phyloP scores from a whole-genome alignment of 2,329 filamentous ascomycete species.

The Penicillium palitans region DNA sequence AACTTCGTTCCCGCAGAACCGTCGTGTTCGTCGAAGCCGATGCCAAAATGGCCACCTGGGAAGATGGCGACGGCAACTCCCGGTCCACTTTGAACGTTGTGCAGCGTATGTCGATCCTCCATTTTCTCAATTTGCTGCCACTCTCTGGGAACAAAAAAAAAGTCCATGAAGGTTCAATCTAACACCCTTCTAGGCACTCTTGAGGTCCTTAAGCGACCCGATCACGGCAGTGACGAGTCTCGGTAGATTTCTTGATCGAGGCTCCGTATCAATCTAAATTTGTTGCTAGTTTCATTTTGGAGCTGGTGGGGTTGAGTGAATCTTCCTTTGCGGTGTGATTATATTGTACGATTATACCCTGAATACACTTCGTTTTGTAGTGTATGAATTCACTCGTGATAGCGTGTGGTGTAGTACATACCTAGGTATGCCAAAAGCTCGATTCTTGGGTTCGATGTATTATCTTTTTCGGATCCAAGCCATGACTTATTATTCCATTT shows the following conservation, averaged over 20 bases:
- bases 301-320: background rate
- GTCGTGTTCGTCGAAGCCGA: conserved; percentile 84
- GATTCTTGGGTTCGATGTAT: background rate
- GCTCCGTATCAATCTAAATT: background rate
- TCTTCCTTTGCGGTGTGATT: conserved; percentile 19
- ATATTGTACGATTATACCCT: conserved; percentile 34
- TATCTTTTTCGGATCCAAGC: background rate
- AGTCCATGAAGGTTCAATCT: background rate
- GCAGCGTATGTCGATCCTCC: conserved; percentile 65
- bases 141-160: background rate
- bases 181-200: conserved; percentile 27
- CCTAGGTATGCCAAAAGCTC: background rate
- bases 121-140: background rate
- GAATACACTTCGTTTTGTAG: conserved; percentile 24
- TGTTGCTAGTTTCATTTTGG: background rate
- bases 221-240: conserved; percentile 10
- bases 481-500: background rate
- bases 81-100: conserved; percentile 64
- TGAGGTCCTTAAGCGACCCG: conserved; percentile 39
- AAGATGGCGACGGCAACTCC: conserved; percentile 69
- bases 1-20: conserved; percentile 54
- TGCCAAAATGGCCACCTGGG: conserved; percentile 65
- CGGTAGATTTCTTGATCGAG: conserved; percentile 10
- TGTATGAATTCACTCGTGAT: background rate
- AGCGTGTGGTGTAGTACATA: background rate